A percentile compares a stretch with the other conserved stretches of the same genome.
These are phyloP conservation scores for Fraxinus paxiana DNA, from an alignment of 305 asterid genomes.

Conservation along the genomic window DNA sequence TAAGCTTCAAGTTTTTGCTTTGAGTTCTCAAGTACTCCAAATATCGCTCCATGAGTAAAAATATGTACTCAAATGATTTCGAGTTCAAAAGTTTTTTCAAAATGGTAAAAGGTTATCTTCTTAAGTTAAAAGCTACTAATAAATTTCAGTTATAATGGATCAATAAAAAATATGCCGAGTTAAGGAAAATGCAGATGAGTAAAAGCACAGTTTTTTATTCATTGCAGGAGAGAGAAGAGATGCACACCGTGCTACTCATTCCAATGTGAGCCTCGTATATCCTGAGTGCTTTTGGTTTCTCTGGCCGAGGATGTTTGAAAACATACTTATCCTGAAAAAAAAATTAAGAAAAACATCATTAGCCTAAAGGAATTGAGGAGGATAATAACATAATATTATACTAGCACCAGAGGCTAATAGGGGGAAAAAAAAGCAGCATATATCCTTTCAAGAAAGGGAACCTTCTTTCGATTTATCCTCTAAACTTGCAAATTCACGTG, in stretches of 20 bases:
- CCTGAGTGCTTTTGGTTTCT: constrained; percentile 82
- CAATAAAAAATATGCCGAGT: neutral
- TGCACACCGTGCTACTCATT: constrained; percentile 95
- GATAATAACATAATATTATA: constrained; percentile 11
- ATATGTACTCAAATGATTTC: neutral
- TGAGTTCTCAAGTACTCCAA: neutral
- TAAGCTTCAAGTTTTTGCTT: neutral
- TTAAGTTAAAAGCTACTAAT: neutral
- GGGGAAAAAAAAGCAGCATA: neutral
- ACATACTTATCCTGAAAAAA: constrained; percentile 71
- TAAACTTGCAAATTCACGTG: constrained; percentile 13
- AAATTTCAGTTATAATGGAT: neutral
- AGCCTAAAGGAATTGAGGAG: constrained; percentile 18
- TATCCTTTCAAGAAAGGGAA: constrained; percentile 3
- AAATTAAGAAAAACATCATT: constrained; percentile 15
- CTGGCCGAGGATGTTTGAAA: constrained; percentile 84
- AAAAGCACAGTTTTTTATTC: constrained; percentile 23
- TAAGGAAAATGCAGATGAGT: neutral
- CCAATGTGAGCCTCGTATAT: constrained; percentile 96
- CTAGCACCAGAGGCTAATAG: neutral
- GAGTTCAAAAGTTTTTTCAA: neutral
- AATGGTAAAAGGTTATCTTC: neutral
- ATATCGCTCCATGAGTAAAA: neutral
- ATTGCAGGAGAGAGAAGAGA: constrained; percentile 36
- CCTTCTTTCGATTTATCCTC: neutral